These are phyloP conservation scores for Eleusine indica DNA, from an alignment of 176 grass and related monocot genomes.

Conservation along the genomic window DNA sequence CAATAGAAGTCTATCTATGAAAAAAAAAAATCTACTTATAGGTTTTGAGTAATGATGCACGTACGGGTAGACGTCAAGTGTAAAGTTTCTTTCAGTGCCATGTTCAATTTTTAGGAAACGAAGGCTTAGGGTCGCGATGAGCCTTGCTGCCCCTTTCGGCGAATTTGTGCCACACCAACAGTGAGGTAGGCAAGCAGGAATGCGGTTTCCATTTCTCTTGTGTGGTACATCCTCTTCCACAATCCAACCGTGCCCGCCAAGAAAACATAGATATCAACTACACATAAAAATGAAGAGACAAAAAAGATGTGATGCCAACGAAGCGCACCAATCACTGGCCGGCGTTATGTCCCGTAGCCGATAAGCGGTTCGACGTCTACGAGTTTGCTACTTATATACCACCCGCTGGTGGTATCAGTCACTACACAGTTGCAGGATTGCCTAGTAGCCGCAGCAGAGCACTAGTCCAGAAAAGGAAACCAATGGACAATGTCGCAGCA, in stretches of 20 bases:
- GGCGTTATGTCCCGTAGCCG: neutral
- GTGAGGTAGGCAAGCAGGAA: no score
- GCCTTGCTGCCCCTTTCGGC: neutral
- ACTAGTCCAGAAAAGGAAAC: neutral
- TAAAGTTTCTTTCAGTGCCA: no score
- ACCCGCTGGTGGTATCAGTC: neutral
- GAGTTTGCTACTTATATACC: neutral
- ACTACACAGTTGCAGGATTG: neutral
- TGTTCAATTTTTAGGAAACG: no score
- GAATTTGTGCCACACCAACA: neutral
- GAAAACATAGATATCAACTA: neutral
- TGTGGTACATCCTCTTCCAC: slow-evolving; percentile 28
- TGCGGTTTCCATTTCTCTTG: neutral
- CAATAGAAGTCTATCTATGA: no score
- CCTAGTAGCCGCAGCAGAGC: neutral
- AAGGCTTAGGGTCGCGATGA: no score
- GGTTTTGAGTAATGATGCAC: no score
- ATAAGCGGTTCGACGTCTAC: neutral
- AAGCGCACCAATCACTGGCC: neutral
- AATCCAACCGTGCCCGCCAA: slow-evolving; percentile 24
- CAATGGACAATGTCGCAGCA: slow-evolving; percentile 9
- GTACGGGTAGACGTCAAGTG: no score
- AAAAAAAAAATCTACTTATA: no score
- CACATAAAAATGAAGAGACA: neutral
- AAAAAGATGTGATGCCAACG: slow-evolving; percentile 34